These are phyloP conservation scores for Ulvella scutata DNA, from an alignment of 139 green algal genomes.

Conservation along the genomic window DNA sequence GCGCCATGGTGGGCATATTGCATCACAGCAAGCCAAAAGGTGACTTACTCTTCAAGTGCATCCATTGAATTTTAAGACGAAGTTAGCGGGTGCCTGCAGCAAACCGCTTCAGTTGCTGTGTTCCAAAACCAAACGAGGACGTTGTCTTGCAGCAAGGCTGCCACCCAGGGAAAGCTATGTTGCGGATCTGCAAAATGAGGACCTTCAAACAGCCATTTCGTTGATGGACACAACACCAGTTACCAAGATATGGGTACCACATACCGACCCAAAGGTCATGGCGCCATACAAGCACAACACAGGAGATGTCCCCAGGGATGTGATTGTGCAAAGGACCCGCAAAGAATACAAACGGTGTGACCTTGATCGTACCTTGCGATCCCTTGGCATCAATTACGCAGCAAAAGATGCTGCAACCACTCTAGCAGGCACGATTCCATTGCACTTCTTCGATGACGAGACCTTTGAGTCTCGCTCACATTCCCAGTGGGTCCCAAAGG, in stretches of 20 bases:
- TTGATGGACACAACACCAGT: too few relatives aligned
- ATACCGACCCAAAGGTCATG: not conserved
- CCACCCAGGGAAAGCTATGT: too few relatives aligned
- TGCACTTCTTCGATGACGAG: not conserved
- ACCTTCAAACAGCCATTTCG: too few relatives aligned
- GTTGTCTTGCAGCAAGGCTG: too few relatives aligned
- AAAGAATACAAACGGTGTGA: not conserved
- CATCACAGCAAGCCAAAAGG: too few relatives aligned
- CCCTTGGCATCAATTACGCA: not conserved
- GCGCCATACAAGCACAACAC: not conserved
- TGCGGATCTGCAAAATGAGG: too few relatives aligned
- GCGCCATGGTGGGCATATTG: too few relatives aligned
- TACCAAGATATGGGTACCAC: not conserved
- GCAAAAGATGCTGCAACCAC: not conserved
- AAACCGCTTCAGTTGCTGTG: too few relatives aligned
- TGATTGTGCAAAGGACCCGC: not conserved
- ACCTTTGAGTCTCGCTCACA: not conserved
- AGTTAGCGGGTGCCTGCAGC: too few relatives aligned
- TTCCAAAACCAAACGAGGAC: too few relatives aligned
- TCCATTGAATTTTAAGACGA: too few relatives aligned
- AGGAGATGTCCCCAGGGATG: not conserved
- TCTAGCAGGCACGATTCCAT: not conserved
- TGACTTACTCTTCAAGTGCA: too few relatives aligned
- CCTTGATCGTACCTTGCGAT: not conserved
- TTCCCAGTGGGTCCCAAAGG: not conserved